Evolutionary conservation across 2,329 filamentous ascomycete species (phyloP), one percentile per base, ranked within the genome.

Genomic region (Pyrenophora seminiperda): DNA sequence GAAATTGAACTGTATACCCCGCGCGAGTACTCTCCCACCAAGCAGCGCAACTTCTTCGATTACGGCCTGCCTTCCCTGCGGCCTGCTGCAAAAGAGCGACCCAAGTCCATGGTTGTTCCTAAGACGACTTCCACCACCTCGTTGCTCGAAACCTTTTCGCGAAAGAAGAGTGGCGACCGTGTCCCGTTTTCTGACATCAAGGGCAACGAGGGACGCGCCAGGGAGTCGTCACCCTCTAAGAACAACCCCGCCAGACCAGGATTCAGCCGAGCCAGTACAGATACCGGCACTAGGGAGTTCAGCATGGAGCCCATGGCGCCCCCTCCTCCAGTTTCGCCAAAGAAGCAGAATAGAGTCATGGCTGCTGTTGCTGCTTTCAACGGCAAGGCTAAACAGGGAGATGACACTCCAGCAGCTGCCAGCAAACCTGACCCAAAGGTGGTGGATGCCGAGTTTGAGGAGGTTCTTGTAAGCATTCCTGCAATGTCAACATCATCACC

Each of bases 321-420:
- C 15, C 59, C 61, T 18, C 52, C 61, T 22, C 53, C 58, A 5
- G 50, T 40, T 18, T 43, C 66, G 17, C 47, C 58, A 6, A 71
- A 77, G 76, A 66, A 77, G 78, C 46, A 79, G 76, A 52, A 78
- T 19, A 65, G 83, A 39, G 84, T 87, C 17, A 81, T 86, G 75
- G 83, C 84, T 56, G 84, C 83, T 11, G 83, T 87, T n/a, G 83
- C 84, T 30, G 81, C 76, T 4, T 81, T 87, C 57, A 83, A 83
- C 62, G 77, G 80, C 29, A 85, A 81, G 63, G 61, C 71, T 9
- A 78, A 76, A 54, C 66, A 73, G 40, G 56, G 64, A 34, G 75
- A 76, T 6, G 43, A 49, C 5, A 54, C 59, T 22, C 61, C 63
- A 18, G 45, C 59, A 6, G 56, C 65, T 10, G 59, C 65, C 7